A percentile compares a stretch with the other conserved stretches of the same genome.
Conservation (phyloP, 2,329 filamentous ascomycete genomes). For the Cladosporium colombiae region DNA sequence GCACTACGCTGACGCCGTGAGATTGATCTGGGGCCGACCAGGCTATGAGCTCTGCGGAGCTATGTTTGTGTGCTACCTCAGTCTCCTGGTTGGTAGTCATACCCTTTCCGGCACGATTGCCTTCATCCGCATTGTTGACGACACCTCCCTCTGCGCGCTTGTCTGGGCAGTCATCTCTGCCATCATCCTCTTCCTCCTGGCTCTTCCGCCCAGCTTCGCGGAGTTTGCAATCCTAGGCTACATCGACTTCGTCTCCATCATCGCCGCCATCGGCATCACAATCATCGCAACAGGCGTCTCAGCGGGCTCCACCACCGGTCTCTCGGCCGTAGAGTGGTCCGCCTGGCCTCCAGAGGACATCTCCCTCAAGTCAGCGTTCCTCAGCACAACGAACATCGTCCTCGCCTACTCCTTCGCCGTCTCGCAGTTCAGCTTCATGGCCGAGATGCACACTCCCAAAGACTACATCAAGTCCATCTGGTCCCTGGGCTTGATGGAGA, state of each 20-base stretch:
- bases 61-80: slow-evolving; percentile 47
- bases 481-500: slow-evolving; percentile 65
- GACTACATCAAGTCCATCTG: slow-evolving; percentile 61
- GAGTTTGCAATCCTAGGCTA: slow-evolving; percentile 40
- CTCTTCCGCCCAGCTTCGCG: slow-evolving; percentile 40
- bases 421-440: slow-evolving; percentile 68
- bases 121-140: slow-evolving; percentile 44
- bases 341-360: slow-evolving; percentile 39
- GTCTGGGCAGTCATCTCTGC: slow-evolving; percentile 47
- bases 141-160: slow-evolving; percentile 42
- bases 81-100: slow-evolving; percentile 48
- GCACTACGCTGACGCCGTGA: slow-evolving; percentile 49
- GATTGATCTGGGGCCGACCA: slow-evolving; percentile 44
- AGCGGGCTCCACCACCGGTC: slow-evolving; percentile 30
- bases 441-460: slow-evolving; percentile 64
- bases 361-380: slow-evolving; percentile 59
- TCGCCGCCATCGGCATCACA: slow-evolving; percentile 38
- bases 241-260: slow-evolving; percentile 41
- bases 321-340: slow-evolving; percentile 37
- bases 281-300: slow-evolving; percentile 39
- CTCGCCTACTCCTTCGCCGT: slow-evolving; percentile 60
- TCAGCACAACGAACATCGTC: slow-evolving; percentile 69
- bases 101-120: slow-evolving; percentile 50
- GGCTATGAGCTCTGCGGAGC: slow-evolving; percentile 46
- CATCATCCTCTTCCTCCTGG: slow-evolving; percentile 40